Evolutionary conservation across 306 rosid species (phyloP), one percentile per base, ranked within the genome.

Genomic region (Lagenaria siceraria): DNA sequence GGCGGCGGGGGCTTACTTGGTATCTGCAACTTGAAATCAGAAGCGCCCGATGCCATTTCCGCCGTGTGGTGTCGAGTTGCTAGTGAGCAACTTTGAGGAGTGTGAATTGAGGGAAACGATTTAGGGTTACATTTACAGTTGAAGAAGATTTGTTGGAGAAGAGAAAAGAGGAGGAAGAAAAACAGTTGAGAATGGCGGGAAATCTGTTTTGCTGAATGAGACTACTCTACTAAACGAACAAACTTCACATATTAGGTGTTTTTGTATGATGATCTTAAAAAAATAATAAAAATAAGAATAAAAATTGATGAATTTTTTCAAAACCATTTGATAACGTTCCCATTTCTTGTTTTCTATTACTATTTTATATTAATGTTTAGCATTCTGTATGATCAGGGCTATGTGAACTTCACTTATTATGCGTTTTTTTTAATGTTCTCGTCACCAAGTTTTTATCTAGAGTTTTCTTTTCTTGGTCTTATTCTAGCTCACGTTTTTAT

Each of bases 121-220:
- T 22, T 29, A 42, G 58, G 33, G 4, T 42, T 29, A 11, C 53
- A 22, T 21, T 21, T 46, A 11, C 38, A 61, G 78, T 49, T 38
- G 63, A 6, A 36, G 10, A 51, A 53, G 43, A 15, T 60, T 65
- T 8, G 33, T 5, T 14, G 66, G 52, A 5, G 64, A 33, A 10
- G 36, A 40, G 24, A 38, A 13, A 54, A 24, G 27, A 27, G 19
- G 18, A 70, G 18, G 70, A 9, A 42, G 46, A 8, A 12, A 80
- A 25, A 55, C 85, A 14, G 94, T 86, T 91, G 51, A 46, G 75
- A 19, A 83, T 86, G 94, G 98, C 98, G 94, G 92, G 92, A 89
- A 86, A n/a, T 12, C 5, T 54, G 40, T 60, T 53, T 35, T 17
- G 56, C 10, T 11, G 1, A 74, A 52, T 11, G 1, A 74, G 31